A percentile compares a stretch with the other conserved stretches of the same genome.
These are phyloP conservation scores for Aschersonia sp. DNA, from an alignment of 2,329 filamentous ascomycete genomes.

Conservation along the genomic window DNA sequence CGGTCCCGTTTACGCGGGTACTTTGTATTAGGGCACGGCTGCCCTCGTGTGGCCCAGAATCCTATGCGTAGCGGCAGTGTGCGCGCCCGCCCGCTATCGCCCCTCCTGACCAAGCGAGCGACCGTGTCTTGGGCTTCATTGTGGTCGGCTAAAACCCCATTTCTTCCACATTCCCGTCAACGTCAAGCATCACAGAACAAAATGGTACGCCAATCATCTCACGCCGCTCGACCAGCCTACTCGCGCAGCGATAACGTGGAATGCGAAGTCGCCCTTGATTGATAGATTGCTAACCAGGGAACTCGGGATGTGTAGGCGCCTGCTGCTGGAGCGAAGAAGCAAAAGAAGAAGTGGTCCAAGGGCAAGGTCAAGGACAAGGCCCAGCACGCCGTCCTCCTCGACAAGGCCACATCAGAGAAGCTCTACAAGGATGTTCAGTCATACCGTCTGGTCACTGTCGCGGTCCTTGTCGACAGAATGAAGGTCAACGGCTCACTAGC, in stretches of 20 bases:
- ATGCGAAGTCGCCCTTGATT: too few species aligned
- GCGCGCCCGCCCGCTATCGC: neutral
- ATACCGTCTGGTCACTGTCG: slow-evolving; percentile 97
- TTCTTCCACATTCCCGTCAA: slow-evolving; percentile 21
- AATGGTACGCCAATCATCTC: slow-evolving; percentile 21
- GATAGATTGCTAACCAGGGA: neutral
- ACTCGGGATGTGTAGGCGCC: slow-evolving; percentile 17
- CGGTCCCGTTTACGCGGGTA: slow-evolving; percentile 13
- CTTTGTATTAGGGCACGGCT: slow-evolving; percentile 25
- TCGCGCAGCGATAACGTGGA: too few species aligned
- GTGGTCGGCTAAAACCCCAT: neutral
- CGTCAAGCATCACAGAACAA: slow-evolving; percentile 27
- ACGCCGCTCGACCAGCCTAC: too few species aligned
- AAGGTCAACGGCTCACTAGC: slow-evolving; percentile 99
- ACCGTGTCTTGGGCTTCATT: slow-evolving; percentile 6
- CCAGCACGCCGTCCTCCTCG: slow-evolving; percentile 96
- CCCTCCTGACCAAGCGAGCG: neutral
- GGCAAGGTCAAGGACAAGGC: slow-evolving; percentile 99
- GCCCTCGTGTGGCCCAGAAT: slow-evolving; percentile 19
- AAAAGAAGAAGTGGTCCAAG: slow-evolving; percentile 39
- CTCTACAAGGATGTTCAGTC: slow-evolving; percentile 99
- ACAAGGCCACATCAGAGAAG: slow-evolving; percentile 95
- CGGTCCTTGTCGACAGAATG: slow-evolving; percentile 95
- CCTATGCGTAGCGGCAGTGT: slow-evolving; percentile 1
- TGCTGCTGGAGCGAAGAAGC: slow-evolving; percentile 33